Evolutionary conservation across 352 stramenopile species (phyloP), one percentile per base, ranked within the genome.

Genomic region (Pythium brachiatum): DNA sequence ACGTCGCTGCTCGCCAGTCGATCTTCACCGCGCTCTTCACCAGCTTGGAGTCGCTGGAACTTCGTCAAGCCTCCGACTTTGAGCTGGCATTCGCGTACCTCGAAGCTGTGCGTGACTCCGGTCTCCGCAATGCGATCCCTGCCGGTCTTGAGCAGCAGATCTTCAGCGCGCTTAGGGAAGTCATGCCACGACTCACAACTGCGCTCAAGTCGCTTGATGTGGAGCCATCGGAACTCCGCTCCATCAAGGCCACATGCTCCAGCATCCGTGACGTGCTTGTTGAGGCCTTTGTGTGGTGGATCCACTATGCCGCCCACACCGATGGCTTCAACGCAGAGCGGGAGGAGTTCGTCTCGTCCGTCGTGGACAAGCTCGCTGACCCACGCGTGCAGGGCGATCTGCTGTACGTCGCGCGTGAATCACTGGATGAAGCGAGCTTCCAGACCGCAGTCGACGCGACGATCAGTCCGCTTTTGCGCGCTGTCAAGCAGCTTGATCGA

Each of bases 371-470:
- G 46, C 76, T 92, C 11, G 81, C 83, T 2, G 83, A 93, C 52
- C 83, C 83, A 16, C 79, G 83, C 12, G 62, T 91, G 29, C 88
- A 86, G 58, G 83, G 80, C 15, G 83, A 93, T 53, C 69, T 81
- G 27, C 53, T 93, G 7, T 79, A 72, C 36, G 62, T 82, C 43
- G 48, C 69, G 9, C 51, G 53, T 0, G 48, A 69, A 2, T 72
- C 72, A 3, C 65, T 84, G 12, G 64, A 72, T 36, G 56, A 74
- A 20, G 54, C 55, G 0, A 62, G 74, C 23, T 81, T 79, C 46
- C 32, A 50, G 9, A 61, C 53, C 1, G 66, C 66, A 21, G 69
- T 81, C 15, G 39, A 76, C 23, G 67, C 69, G 31, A 70, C 73
- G 13, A 66, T 76, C 12, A 53, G 61, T 4, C 76, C 74, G 13